A percentile compares a stretch with the other conserved stretches of the same genome.
Conservation (phyloP, 371 early-diverging fungal species). For the Lichtheimia ramosa region DNA sequence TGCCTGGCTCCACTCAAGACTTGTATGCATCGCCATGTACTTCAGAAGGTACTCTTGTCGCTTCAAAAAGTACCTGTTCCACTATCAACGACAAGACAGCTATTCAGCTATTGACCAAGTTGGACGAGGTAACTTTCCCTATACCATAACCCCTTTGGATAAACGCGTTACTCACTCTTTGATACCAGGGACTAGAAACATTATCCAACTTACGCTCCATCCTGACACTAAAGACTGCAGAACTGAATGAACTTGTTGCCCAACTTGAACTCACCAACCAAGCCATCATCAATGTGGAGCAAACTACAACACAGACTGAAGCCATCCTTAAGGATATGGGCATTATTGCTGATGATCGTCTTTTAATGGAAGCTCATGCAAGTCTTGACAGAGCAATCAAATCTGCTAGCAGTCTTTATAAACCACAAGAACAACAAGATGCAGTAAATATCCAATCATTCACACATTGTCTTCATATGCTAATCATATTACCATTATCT, state of each 20-base stretch:
- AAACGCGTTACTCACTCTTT: background rate
- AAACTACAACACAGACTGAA: constrained; percentile 44
- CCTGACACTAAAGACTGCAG: constrained; percentile 47
- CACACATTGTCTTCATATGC: no score
- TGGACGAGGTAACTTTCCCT: constrained; percentile 19
- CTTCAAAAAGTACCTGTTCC: no score
- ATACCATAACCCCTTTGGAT: background rate
- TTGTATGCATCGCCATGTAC: no score
- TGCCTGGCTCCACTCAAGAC: no score
- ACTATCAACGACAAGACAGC: constrained; percentile 1
- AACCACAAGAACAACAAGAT: constrained; percentile 4
- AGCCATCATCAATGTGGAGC: constrained; percentile 45
- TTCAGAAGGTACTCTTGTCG: no score
- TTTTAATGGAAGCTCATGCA: constrained; percentile 32
- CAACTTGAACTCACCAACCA: constrained; percentile 50
- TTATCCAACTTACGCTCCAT: constrained; percentile 47
- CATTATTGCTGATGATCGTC: constrained; percentile 20
- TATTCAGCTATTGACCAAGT: constrained; percentile 18
- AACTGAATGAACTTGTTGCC: constrained; percentile 46
- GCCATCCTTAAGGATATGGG: constrained; percentile 46
- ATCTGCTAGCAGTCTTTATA: constrained; percentile 40
- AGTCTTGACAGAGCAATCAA: constrained; percentile 48
- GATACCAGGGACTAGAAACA: constrained; percentile 38
- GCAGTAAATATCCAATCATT: no score
- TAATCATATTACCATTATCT: no score